phyloP scores from a whole-genome alignment of 805 yeast genomes.

The Candida tallmaniae region DNA sequence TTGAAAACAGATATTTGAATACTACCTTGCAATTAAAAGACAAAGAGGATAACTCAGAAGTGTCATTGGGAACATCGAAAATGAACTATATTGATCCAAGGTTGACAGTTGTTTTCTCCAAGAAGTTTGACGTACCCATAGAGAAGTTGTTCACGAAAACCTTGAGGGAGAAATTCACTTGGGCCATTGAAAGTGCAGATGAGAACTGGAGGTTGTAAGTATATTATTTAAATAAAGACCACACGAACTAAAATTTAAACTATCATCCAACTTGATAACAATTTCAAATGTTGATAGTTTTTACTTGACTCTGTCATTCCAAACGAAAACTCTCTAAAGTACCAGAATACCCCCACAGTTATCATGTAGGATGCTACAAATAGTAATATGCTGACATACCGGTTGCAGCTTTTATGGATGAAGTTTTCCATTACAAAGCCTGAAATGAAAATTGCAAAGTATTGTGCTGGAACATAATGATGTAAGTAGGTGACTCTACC shows the following conservation, averaged over 20 bases:
- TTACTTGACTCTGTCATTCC: conserved; percentile 59
- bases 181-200: conserved; percentile 94
- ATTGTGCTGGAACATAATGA: conserved; percentile 42
- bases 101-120: conserved; percentile 81
- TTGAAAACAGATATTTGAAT: conserved; percentile 66
- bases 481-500: conserved; percentile 42
- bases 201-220: conserved; percentile 76
- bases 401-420: conserved; percentile 14
- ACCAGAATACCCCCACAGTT: conserved; percentile 55
- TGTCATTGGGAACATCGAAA: conserved; percentile 89
- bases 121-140: conserved; percentile 81
- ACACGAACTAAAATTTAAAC: too few species aligned
- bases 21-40: conserved; percentile 77
- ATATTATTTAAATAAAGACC: too few species aligned
- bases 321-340: conserved; percentile 64
- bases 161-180: conserved; percentile 82
- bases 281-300: conserved; percentile 25
- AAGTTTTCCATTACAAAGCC: conserved; percentile 52
- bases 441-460: conserved; percentile 67
- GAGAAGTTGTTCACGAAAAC: conserved; percentile 91
- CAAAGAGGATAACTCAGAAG: conserved; percentile 91
- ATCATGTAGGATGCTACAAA: conserved; percentile 44
- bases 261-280: conserved; percentile 25
- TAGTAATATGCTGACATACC: conserved; percentile 16
- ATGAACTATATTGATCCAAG: conserved; percentile 95